These are phyloP conservation scores for Metarhizium humberi DNA, from an alignment of 2,329 filamentous ascomycete genomes.

Conservation along the genomic window DNA sequence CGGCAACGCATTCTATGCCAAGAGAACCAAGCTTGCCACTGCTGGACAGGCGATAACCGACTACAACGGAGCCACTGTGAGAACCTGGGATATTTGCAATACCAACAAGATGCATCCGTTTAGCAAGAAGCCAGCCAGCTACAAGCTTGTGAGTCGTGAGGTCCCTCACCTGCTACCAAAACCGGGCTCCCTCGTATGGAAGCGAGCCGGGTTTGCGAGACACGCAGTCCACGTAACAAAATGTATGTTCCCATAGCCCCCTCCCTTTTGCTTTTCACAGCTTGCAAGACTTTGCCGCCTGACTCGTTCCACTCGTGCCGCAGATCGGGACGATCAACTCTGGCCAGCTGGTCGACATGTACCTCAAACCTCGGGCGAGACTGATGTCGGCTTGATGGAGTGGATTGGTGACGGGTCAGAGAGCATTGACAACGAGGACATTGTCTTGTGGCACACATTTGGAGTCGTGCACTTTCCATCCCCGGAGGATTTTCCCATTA, in stretches of 20 bases:
- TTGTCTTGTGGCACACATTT: slow-evolving; percentile 92
- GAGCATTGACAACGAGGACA: slow-evolving; percentile 69
- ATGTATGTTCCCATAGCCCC: slow-evolving; percentile 31
- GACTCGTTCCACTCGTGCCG: neutral
- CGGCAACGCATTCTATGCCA: slow-evolving; percentile 83
- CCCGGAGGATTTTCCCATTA: slow-evolving; percentile 86
- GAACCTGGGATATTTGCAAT: slow-evolving; percentile 89
- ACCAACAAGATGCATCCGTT: slow-evolving; percentile 75
- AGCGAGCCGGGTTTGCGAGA: slow-evolving; percentile 77
- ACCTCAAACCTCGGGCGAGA: slow-evolving; percentile 76
- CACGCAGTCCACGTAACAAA: slow-evolving; percentile 85
- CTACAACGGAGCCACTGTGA: slow-evolving; percentile 68
- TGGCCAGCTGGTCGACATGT: slow-evolving; percentile 83
- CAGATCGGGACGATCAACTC: slow-evolving; percentile 71
- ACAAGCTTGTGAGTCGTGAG: slow-evolving; percentile 85
- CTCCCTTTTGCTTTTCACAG: neutral
- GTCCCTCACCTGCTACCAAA: slow-evolving; percentile 72
- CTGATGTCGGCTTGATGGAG: slow-evolving; percentile 60
- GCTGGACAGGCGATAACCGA: slow-evolving; percentile 62
- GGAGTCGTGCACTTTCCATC: slow-evolving; percentile 83
- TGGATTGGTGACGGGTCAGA: slow-evolving; percentile 67
- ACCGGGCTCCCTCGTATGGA: slow-evolving; percentile 75
- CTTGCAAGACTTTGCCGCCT: neutral
- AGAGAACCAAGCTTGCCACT: slow-evolving; percentile 70
- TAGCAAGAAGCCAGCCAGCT: slow-evolving; percentile 74